Percentiles rank a stretch among this genome's conserved stretches.
These are phyloP conservation scores for Zopfochytrium polystomum DNA, from an alignment of 371 early-diverging fungal species.

Conservation along the genomic window DNA sequence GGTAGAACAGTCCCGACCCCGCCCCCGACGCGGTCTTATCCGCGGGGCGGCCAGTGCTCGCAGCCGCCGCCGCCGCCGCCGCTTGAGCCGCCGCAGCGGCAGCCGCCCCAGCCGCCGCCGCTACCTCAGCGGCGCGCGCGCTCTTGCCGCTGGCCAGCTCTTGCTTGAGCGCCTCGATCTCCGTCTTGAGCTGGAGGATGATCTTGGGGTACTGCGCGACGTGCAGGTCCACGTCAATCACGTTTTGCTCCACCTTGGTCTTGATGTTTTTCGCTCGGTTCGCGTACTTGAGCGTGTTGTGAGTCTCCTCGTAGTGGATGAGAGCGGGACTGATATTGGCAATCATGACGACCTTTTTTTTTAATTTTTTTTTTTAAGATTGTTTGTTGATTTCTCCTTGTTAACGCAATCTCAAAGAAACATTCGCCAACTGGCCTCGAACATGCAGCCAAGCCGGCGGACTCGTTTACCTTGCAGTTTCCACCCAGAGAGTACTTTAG, in stretches of 20 bases:
- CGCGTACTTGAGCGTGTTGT: slow-evolving; percentile 88
- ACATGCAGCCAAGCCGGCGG: too few relatives aligned
- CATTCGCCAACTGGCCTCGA: too few relatives aligned
- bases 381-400: too few relatives aligned
- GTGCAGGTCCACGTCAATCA: slow-evolving; percentile 5
- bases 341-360: slow-evolving; percentile 66
- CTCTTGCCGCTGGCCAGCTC: not conserved
- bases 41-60: not conserved
- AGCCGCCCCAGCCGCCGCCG: not conserved
- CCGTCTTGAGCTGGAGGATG: slow-evolving; percentile 5
- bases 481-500: slow-evolving; percentile 82
- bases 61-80: not conserved
- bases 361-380: not conserved
- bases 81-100: not conserved
- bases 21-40: not conserved
- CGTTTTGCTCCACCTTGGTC: slow-evolving; percentile 39
- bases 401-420: too few relatives aligned
- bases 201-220: slow-evolving; percentile 17
- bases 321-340: slow-evolving; percentile 73
- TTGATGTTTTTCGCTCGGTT: slow-evolving; percentile 77
- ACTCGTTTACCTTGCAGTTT: slow-evolving; percentile 59
- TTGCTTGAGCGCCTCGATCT: slow-evolving; percentile 6
- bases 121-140: not conserved
- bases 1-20: not conserved
- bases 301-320: slow-evolving; percentile 75